Conservation (phyloP, 345 rosid species). For the Gossypioides kirkii region DNA sequence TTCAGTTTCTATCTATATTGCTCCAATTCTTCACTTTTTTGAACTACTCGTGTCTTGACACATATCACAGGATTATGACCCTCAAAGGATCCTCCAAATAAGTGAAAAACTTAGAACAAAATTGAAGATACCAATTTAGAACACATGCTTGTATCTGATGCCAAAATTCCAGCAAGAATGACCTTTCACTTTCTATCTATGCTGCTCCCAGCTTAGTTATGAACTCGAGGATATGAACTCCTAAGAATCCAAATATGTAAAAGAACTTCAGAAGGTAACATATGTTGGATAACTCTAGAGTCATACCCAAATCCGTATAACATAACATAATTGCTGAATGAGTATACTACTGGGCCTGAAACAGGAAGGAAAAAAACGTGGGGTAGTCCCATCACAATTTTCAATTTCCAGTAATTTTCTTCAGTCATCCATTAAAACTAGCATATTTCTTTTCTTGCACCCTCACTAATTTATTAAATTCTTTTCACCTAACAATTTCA, state of each 20-base stretch:
- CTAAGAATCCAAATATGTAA: no score
- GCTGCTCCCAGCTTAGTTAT: no score
- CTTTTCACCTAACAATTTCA: not conserved
- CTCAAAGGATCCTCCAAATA: not conserved
- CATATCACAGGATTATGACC: not conserved
- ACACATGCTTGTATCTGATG: not conserved
- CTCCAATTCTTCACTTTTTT: not conserved
- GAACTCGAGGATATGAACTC: no score
- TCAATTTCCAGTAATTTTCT: not conserved
- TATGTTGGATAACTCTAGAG: no score
- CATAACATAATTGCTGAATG: not conserved
- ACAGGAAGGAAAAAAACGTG: not conserved
- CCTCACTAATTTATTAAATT: not conserved
- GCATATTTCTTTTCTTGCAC: not conserved
- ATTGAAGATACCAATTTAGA: not conserved
- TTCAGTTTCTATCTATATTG: not conserved
- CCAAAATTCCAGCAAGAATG: not conserved
- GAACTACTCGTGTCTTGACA: not conserved
- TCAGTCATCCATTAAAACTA: not conserved
- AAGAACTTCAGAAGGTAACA: no score
- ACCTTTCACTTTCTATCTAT: not conserved
- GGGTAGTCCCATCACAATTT: not conserved
- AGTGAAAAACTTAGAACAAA: not conserved
- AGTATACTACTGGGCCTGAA: not conserved
- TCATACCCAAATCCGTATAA: no score